Conservation (phyloP, 2,329 filamentous ascomycete species). For the Fusarium sp. region DNA sequence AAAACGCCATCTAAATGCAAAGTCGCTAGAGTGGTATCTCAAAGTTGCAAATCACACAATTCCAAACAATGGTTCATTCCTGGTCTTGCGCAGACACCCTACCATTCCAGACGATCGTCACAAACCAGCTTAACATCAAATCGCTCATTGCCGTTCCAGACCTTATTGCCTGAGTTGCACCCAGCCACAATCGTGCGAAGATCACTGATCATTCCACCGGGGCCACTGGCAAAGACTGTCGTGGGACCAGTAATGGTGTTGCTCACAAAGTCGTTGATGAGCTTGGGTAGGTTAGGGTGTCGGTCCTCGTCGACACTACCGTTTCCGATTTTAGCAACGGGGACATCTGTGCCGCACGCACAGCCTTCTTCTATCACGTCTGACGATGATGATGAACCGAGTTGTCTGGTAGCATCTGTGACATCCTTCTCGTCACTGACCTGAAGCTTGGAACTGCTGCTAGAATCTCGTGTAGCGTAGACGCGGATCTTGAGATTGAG, state of each 20-base stretch:
- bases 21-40: conserved; percentile 37
- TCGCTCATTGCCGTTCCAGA: conserved; percentile 67
- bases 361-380: conserved; percentile 34
- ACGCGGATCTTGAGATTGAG: conserved; percentile 63
- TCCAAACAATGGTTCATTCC: neutral
- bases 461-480: conserved; percentile 66
- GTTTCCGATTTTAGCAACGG: conserved; percentile 45
- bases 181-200: conserved; percentile 63
- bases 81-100: neutral
- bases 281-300: conserved; percentile 57
- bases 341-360: conserved; percentile 43
- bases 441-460: conserved; percentile 21
- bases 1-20: conserved; percentile 25
- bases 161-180: conserved; percentile 61
- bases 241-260: conserved; percentile 60
- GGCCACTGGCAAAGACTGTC: conserved; percentile 69
- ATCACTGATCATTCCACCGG: conserved; percentile 67
- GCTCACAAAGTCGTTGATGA: conserved; percentile 61
- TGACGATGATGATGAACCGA: conserved; percentile 41
- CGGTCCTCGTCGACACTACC: conserved; percentile 44
- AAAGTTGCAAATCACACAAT: conserved; percentile 18
- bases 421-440: conserved; percentile 40
- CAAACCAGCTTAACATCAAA: conserved; percentile 66
- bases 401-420: conserved; percentile 15
- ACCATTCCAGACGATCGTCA: conserved; percentile 69